Evolutionary conservation across 2,329 filamentous ascomycete species (phyloP).

Genomic region (Mycosphaerella arachidis): DNA sequence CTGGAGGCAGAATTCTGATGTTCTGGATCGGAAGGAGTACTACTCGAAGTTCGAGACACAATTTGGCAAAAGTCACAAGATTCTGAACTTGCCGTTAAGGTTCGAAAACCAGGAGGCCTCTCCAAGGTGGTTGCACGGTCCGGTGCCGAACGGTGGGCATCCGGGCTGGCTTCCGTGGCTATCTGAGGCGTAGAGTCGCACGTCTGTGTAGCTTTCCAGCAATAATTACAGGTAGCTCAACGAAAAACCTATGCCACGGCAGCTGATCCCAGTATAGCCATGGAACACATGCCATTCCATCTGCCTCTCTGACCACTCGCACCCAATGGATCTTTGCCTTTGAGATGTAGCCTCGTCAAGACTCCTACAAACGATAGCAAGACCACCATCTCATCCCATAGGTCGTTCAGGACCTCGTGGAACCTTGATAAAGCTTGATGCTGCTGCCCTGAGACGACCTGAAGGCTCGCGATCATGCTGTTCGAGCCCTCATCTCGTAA

Average conservation of each 20-base stretch:
- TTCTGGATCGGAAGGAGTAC: constrained; percentile 20
- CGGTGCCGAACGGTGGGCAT: constrained; percentile 18
- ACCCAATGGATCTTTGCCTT: constrained; percentile 8
- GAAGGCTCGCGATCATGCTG: constrained; percentile 4
- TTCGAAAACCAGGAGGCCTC: constrained; percentile 13
- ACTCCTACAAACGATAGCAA: constrained; percentile 11
- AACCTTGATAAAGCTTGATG: constrained; percentile 4
- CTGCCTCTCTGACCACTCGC: neutral
- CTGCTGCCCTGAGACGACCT: constrained; percentile 1
- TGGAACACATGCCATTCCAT: constrained; percentile 14
- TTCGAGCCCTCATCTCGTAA: constrained; percentile 6
- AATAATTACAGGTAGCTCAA: no score
- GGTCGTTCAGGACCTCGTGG: neutral
- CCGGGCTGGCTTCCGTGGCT: neutral
- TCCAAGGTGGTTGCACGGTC: constrained; percentile 13
- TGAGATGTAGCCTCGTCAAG: constrained; percentile 9
- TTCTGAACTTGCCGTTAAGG: constrained; percentile 27
- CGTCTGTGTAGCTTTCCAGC: no score
- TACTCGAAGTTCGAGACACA: constrained; percentile 22
- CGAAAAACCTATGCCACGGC: neutral
- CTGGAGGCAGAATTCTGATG: constrained; percentile 26
- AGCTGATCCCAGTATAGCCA: constrained; percentile 11
- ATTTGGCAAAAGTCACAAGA: constrained; percentile 26
- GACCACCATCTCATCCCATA: constrained; percentile 7
- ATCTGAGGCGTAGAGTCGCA: neutral